Conservation (phyloP, 306 rosid species). For the Sophora flavescens region DNA sequence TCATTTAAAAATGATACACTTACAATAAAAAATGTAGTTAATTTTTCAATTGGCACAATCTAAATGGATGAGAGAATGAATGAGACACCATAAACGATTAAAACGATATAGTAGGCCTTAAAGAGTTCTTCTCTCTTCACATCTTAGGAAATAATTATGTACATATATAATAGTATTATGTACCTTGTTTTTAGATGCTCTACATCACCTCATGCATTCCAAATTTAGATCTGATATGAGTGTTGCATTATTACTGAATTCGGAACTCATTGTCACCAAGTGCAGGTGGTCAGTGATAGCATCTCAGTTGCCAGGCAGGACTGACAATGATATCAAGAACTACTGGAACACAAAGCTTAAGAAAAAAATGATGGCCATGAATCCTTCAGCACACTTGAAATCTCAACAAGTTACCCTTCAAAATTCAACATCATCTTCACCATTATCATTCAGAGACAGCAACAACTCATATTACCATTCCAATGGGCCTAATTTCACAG, state of each 20-base stretch:
- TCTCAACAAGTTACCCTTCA: conserved; percentile 50
- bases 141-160: background rate
- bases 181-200: conserved; percentile 4
- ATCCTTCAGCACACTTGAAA: conserved; percentile 48
- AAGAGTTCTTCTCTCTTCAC: background rate
- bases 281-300: conserved; percentile 97
- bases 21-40: too few species aligned
- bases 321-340: conserved; percentile 93
- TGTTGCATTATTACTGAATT: background rate
- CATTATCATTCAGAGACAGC: conserved; percentile 49
- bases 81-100: too few species aligned
- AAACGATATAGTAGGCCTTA: background rate
- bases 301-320: conserved; percentile 84
- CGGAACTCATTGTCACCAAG: conserved; percentile 13
- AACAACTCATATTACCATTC: conserved; percentile 41
- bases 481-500: conserved; percentile 43
- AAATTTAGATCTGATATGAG: conserved; percentile 41
- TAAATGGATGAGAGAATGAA: too few species aligned
- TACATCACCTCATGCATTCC: conserved; percentile 31
- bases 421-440: conserved; percentile 50
- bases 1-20: too few species aligned
- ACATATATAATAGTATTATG: background rate
- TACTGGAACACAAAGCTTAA: conserved; percentile 98
- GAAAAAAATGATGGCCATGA: conserved; percentile 68
- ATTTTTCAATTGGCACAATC: too few species aligned